Percentiles rank a stretch among this genome's conserved stretches.
Conservation (phyloP, 129 eudicot species). For the Pittosporum tobira region DNA sequence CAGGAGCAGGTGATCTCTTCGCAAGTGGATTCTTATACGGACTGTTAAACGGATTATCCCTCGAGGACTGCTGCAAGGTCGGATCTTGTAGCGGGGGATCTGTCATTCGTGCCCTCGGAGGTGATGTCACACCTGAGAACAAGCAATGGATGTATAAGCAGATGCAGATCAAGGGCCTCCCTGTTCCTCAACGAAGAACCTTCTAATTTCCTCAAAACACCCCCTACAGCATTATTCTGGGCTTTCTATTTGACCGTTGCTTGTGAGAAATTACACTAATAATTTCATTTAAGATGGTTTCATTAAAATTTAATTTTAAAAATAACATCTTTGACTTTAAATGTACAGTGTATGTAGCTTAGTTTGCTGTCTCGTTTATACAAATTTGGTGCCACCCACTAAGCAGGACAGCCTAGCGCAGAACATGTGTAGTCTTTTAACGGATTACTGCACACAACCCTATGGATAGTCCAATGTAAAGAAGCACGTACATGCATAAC, state of each 20-base stretch:
- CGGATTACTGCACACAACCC: background rate
- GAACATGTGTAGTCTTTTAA: background rate
- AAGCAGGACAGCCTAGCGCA: background rate
- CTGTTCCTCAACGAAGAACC: conserved; percentile 28
- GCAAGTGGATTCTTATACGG: conserved; percentile 97
- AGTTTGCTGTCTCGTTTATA: no score
- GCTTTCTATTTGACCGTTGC: no score
- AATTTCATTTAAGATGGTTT: no score
- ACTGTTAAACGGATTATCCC: conserved; percentile 63
- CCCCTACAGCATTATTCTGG: no score
- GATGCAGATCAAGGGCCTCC: conserved; percentile 58
- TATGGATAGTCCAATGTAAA: background rate
- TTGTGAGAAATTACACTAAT: no score
- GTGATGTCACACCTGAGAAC: conserved; percentile 79
- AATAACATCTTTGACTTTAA: background rate
- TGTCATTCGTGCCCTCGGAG: conserved; percentile 85
- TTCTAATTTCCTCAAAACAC: background rate
- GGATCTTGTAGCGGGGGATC: conserved; percentile 96
- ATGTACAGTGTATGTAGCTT: no score
- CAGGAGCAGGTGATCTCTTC: conserved; percentile 98
- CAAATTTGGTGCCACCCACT: background rate
- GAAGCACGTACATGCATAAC: no score
- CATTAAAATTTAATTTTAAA: no score
- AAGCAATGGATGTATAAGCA: conserved; percentile 98
- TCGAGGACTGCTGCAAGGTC: conserved; percentile 78